Conservation (phyloP, 2,329 filamentous ascomycete species). For the Nectriaceae sp. region DNA sequence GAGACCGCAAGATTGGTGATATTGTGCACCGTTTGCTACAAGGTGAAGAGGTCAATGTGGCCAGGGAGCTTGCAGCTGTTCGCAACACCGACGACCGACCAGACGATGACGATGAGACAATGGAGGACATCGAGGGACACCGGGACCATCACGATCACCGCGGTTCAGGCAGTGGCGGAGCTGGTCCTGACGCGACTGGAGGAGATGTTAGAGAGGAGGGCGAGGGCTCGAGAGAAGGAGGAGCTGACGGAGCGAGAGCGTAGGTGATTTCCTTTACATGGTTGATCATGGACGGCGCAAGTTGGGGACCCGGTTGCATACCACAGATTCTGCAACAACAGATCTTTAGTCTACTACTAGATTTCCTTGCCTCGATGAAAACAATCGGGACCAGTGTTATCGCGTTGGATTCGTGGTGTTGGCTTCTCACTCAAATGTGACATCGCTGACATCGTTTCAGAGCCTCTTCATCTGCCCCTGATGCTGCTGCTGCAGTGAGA, state of each 20-base stretch:
- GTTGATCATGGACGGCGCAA: conserved; percentile 25
- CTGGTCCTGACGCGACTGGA: conserved; percentile 83
- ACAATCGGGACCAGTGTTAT: conserved; percentile 31
- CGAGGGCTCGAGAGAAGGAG: conserved; percentile 83
- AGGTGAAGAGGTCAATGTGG: conserved; percentile 84
- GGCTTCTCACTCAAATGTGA: conserved; percentile 20
- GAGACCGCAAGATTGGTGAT: conserved; percentile 84
- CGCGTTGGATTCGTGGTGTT: conserved; percentile 23
- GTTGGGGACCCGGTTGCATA: conserved; percentile 23
- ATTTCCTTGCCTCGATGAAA: conserved; percentile 30
- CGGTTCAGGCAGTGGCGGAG: conserved; percentile 71
- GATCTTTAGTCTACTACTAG: conserved; percentile 36
- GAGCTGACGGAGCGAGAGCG: conserved; percentile 97
- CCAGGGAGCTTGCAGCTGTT: conserved; percentile 68
- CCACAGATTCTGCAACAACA: conserved; percentile 22
- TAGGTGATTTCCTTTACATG: conserved; percentile 67
- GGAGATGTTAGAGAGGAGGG: conserved; percentile 92
- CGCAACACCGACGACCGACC: conserved; percentile 50
- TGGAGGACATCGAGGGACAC: conserved; percentile 66
- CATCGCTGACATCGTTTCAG: conserved; percentile 54
- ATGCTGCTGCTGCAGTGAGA: conserved; percentile 78
- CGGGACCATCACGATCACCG: conserved; percentile 60
- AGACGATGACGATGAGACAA: conserved; percentile 54
- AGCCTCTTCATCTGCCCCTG: conserved; percentile 59
- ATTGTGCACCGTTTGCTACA: conserved; percentile 84